Evolutionary conservation across 441 rosid species (phyloP).

Genomic region (Pelargonium citronellum): DNA sequence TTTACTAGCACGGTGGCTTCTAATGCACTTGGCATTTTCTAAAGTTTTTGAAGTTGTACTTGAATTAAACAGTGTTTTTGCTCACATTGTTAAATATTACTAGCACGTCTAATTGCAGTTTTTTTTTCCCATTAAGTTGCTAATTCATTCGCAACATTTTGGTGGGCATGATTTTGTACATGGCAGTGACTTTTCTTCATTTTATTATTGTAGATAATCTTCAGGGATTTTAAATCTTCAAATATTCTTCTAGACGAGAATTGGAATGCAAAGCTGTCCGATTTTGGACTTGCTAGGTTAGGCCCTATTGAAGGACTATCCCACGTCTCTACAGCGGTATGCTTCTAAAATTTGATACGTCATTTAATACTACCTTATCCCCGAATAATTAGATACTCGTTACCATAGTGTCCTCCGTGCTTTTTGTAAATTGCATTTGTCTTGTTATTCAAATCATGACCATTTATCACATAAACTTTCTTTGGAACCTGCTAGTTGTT

Average conservation of each 20-base stretch:
- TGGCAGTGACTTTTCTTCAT: conserved; percentile 3
- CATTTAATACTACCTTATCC: background rate
- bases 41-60: too few relatives aligned
- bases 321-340: conserved; percentile 85
- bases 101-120: background rate
- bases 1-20: background rate
- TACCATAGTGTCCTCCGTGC: too few relatives aligned
- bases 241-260: conserved; percentile 79
- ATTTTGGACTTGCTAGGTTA: conserved; percentile 86
- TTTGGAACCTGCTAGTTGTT: too few relatives aligned
- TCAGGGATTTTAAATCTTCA: conserved; percentile 86
- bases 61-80: background rate
- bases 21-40: too few relatives aligned
- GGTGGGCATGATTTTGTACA: background rate
- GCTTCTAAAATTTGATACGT: conserved; percentile 18
- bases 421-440: too few relatives aligned
- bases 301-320: conserved; percentile 87
- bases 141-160: background rate
- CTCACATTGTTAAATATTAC: background rate
- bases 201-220: conserved; percentile 54
- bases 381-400: background rate
- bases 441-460: too few relatives aligned
- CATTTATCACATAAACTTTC: too few relatives aligned
- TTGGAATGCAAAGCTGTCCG: conserved; percentile 92
- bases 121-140: background rate